These are phyloP conservation scores for Beauveria sp. DNA, from an alignment of 2,329 filamentous ascomycete species.

Conservation along the genomic window DNA sequence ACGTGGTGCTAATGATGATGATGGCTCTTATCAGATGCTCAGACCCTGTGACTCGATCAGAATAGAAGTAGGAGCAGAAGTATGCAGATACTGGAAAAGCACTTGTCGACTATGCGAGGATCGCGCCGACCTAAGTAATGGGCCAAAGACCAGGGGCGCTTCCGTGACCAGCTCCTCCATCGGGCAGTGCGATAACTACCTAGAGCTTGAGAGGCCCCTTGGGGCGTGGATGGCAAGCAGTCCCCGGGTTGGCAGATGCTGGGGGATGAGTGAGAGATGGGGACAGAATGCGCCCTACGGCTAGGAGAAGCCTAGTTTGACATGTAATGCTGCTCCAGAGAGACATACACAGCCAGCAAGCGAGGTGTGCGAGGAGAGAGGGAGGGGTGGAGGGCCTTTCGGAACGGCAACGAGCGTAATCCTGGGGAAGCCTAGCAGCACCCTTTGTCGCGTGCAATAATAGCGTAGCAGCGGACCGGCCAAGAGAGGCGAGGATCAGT, in stretches of 20 bases:
- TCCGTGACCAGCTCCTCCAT: not conserved
- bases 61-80: not conserved
- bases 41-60: not conserved
- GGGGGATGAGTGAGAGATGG: not conserved
- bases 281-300: slow-evolving; percentile 3
- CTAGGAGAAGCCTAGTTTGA: not conserved
- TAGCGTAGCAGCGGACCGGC: not conserved
- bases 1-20: not conserved
- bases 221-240: not conserved
- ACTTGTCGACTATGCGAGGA: not conserved
- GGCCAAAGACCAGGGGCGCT: slow-evolving; percentile 1
- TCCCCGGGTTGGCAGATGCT: not conserved
- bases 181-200: not conserved
- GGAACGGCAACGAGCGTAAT: slow-evolving; percentile 2
- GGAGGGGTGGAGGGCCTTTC: not conserved
- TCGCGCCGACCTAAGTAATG: slow-evolving; percentile 6
- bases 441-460: not conserved
- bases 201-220: not conserved
- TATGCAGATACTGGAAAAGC: not conserved
- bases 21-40: not conserved
- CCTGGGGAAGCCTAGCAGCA: slow-evolving; percentile 6
- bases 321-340: not conserved
- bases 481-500: not conserved
- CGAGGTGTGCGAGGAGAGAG: not conserved
- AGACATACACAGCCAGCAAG: not conserved